Evolutionary conservation across 2,329 filamentous ascomycete genomes (phyloP).

Genomic region (Penicillium sp.): DNA sequence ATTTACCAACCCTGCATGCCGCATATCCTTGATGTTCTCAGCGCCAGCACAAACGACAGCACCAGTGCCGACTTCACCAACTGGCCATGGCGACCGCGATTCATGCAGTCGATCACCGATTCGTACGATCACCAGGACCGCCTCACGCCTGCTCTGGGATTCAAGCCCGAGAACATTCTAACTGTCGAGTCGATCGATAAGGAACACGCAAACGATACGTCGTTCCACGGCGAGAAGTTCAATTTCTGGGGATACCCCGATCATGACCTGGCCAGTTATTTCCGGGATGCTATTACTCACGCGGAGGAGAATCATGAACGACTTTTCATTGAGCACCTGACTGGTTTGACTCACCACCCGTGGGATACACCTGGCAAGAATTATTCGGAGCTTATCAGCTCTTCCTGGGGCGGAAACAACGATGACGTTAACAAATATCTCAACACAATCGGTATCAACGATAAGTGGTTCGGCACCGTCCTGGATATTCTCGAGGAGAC

Average conservation of each 20-base stretch:
- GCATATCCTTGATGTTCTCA: conserved; percentile 28
- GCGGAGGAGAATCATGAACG: conserved; percentile 27
- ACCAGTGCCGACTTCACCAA: conserved; percentile 21
- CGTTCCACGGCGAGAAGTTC: conserved; percentile 20
- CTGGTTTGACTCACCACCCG: conserved; percentile 29
- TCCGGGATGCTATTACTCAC: conserved; percentile 25
- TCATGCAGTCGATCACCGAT: conserved; percentile 32
- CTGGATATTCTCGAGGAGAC: conserved; percentile 27
- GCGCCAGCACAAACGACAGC: conserved; percentile 17
- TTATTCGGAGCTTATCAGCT: conserved; percentile 23
- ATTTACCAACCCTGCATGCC: conserved; percentile 48
- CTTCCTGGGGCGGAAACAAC: conserved; percentile 17
- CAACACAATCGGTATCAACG: conserved; percentile 29
- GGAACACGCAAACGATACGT: conserved; percentile 16
- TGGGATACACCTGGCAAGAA: conserved; percentile 23
- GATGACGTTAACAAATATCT: conserved; percentile 27
- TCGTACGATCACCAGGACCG: conserved; percentile 27
- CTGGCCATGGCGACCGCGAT: conserved; percentile 29
- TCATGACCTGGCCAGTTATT: conserved; percentile 21
- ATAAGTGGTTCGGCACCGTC: conserved; percentile 28
- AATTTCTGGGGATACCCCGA: conserved; percentile 28
- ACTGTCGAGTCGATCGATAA: conserved; percentile 21
- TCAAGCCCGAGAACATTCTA: conserved; percentile 19
- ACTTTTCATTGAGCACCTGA: conserved; percentile 29
- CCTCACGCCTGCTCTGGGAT: conserved; percentile 27